Conservation (phyloP, 2,329 filamentous ascomycete genomes). For the Orbilia javanica region DNA sequence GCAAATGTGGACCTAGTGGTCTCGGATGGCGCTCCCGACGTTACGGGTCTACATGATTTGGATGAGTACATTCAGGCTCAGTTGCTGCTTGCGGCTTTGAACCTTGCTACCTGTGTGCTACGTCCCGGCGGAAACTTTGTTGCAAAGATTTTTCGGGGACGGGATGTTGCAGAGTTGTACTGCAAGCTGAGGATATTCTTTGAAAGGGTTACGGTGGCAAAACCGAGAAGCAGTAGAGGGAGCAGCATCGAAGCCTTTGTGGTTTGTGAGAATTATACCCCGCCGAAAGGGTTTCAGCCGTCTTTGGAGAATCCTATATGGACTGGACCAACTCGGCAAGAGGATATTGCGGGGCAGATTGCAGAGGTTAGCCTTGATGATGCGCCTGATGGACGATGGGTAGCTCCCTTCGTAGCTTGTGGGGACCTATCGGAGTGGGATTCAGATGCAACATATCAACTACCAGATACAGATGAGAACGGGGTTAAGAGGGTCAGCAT, state of each 20-base stretch:
- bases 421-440: slow-evolving; percentile 95
- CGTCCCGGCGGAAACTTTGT: slow-evolving; percentile 95
- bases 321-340: slow-evolving; percentile 70
- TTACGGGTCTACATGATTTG: slow-evolving; percentile 94
- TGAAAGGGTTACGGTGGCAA: slow-evolving; percentile 86
- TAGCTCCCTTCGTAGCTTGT: slow-evolving; percentile 96
- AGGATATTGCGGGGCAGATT: slow-evolving; percentile 58
- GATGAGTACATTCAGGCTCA: slow-evolving; percentile 99
- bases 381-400: slow-evolving; percentile 75
- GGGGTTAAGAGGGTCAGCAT: slow-evolving; percentile 73
- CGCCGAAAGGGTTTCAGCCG: slow-evolving; percentile 80
- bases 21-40: slow-evolving; percentile 94
- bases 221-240: slow-evolving; percentile 92
- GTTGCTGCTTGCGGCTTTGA: slow-evolving; percentile 91
- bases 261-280: slow-evolving; percentile 89
- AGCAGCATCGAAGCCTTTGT: slow-evolving; percentile 98
- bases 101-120: slow-evolving; percentile 91
- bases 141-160: slow-evolving; percentile 94
- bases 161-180: slow-evolving; percentile 95
- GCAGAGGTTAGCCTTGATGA: slow-evolving; percentile 64
- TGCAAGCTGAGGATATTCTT: slow-evolving; percentile 95
- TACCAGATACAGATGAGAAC: slow-evolving; percentile 79
- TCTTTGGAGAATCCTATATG: slow-evolving; percentile 82
- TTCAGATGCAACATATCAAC: slow-evolving; percentile 90
- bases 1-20: slow-evolving; percentile 84